Base-by-base conservation (phyloP, 2,329 filamentous ascomycete species). In the Emmonsiellopsis sp. region DNA sequence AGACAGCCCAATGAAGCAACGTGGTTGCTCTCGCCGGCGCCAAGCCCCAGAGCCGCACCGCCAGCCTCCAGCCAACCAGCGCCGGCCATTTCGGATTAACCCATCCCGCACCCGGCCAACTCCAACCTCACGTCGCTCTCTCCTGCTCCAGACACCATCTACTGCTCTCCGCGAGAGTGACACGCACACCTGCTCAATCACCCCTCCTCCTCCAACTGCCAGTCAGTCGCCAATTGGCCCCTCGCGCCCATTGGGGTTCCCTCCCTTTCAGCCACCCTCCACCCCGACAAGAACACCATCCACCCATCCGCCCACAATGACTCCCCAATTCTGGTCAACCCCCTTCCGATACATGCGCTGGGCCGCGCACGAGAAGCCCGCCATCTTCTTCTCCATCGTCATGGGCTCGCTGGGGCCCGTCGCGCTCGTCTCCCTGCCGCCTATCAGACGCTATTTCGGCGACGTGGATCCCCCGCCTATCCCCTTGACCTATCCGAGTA, bases 401-500 rank as follows among this genome's bases (percentile, higher is more conserved):
- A 75, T 97, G 60, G 92, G 88, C 62, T 75, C 72, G 59, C 64
- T 82, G 53, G 90, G 90, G 9, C 93, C 92, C 37, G 71, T 87
- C 54, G 74, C 81, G 54, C 75, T 95, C 58, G 70, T 86, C 55
- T 77, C 80, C 53, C 85, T 88, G 1, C 90, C 91, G 43, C 86
- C 88, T 47, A 76, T 94, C 61, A 78, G 91, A 69, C 74, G 76
- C 57, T 77, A 75, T 58, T 71, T 95, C 54, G 91, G 91, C 62
- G 89, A 95, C 68, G 74, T 83, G 62, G 80, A 84, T 62, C 80
- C 86, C 58, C 75, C 81, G 58, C 81, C 77, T 54, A 84, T 97
- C 59, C 93, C 93, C 34, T 74, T 91, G 71, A 94, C 90, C 68
- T 98, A 97, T 77, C 93, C 93, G 56, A 82, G 92, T 97, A 81